Evolutionary conservation across 1,284 basidiomycete species (phyloP), one percentile per base, ranked within the genome.

Genomic region (Heterobasidion parviporum): DNA sequence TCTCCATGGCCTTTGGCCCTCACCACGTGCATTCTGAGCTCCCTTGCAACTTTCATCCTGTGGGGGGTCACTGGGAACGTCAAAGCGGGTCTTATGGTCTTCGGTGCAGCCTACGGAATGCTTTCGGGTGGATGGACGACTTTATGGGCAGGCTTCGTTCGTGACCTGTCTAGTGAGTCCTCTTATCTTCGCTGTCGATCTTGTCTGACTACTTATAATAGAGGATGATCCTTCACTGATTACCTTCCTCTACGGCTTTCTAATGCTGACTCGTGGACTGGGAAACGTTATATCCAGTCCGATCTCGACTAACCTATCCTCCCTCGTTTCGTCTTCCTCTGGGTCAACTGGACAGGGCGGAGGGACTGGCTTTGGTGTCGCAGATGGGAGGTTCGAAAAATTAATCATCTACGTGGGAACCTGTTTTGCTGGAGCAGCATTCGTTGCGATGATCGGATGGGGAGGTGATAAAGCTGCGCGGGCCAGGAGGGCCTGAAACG

Each of bases 201-300:
- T 48, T 1, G 5, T 18, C 20, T 51, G 32, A 51, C 33, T n/a
- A n/a, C 38, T 10, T 41, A 1, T 1, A 41, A 41, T 15, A 74
- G 73, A 65, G 50, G 71, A 74, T 54, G 72, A 75, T 54, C 70
- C 67, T 0, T 60, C 55, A 2, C 63, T 72, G 15, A 60, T 67
- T 3, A 70, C 72, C 16, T 65, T 65, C 8, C 61, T 77, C 14
- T 69, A 70, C 53, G 71, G 74, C 32, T 68, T 72, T 52, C 60
- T 75, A 18, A 62, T 71, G 18, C 63, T 74, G 38, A 68, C 71
- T 1, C 64, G 73, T 8, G 74, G 75, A 0, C 57, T 76, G 4
- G 74, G 74, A 1, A 75, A 74, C 54, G 68, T 77, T 34, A 60
- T 76, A 3, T 73, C 72, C 6, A 72, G 73, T 8, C 74, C 74